Base-by-base conservation (phyloP, 2,329 filamentous ascomycete genomes). In the Incumbomyces delicatus region DNA sequence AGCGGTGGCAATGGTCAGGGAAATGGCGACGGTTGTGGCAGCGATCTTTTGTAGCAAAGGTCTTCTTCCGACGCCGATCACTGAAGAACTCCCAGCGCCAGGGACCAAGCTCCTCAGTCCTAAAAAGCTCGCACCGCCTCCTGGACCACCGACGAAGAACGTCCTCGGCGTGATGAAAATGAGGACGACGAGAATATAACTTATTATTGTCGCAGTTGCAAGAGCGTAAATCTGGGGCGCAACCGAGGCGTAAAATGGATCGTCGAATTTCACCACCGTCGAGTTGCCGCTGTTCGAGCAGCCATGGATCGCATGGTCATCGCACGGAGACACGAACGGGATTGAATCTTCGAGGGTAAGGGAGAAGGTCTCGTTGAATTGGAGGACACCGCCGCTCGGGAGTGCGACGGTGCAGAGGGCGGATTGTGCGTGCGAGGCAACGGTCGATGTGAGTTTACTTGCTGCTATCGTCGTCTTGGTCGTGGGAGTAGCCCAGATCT, bases 151-250 rank as follows among this genome's bases (percentile, higher is more conserved):
- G 49, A 94, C 81, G 52, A 94, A 81, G 63, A 92, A 95, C 2
- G 92, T 95, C 43, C 90, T 81, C n/a, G 90, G 90, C 0, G 88
- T 94, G 58, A 95, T 88, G 61, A 95, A 79, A 32, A 96, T 80
- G 77, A 95, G 94, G 53, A 95, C 86, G 56, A 95, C 83, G 39
- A 96, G 78, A 62, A 94, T 84, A 67, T 94, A 96, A 41, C 88
- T 84, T 41, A 94, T 83, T 46, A 95, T 84, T 1, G 89, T 96
- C 14, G 87, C 87, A 13, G 88, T 86, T 47, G 88, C 88, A 45
- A 96, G 84, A 38, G 89, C 89, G 61, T 95, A 98, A 58, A 86
- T 84, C 65, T 94, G 88, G 12, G 92, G 90, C 37, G 92, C 90
- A 16, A 87, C 88, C 32, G 89, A 95, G 46, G 89, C 84, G 66